Base-by-base conservation (phyloP, 768 basidiomycete species). In the Porpolomopsis calyptriformis region DNA sequence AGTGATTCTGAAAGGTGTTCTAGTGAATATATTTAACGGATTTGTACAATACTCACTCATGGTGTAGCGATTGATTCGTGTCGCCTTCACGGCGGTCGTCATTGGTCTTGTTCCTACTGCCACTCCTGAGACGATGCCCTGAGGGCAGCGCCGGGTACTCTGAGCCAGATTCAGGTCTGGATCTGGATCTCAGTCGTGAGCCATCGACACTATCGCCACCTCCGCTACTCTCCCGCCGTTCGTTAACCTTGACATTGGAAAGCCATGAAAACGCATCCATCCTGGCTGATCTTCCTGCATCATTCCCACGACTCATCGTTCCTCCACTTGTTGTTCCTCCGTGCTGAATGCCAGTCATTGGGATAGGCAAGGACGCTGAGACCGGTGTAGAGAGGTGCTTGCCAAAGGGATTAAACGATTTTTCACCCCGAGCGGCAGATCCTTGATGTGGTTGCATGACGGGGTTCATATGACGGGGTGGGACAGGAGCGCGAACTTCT, bases 231-330 rank as follows among this genome's bases (percentile, higher is more conserved):
- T 77, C 75, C 43, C 76, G 60, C 52, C 60, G 60, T 33, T 68
- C 68, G 6, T 75, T 72, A n/a, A 83, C 78, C 50, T 78, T 82
- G 41, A 89, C 80, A 51, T 72, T 83, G 11, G 80, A 72, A 43
- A 88, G 57, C 87, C 88, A 90, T 2, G 76, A 70, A 33, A 83
- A 64, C 4, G 78, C 68, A 37, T 87, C 81, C 67, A 89, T 76
- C 36, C 69, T 65, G 11, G 62, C 60, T 33, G 65, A 68, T 52
- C 72, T 77, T 6, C 71, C 73, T 2, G 76, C 73, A 7, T 70
- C 65, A 35, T 65, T 70, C 37, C 69, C 74, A 36, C 66, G 66
- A 48, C 66, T 69, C 71, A 73, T 73, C n/a, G 67, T 70, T n/a
- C 64, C 66, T n/a, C n/a, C n/a, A 48, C 66, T 69, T 70, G 71